Conservation (phyloP, 495 filamentous ascomycete genomes). For the Podospora anserina region DNA sequence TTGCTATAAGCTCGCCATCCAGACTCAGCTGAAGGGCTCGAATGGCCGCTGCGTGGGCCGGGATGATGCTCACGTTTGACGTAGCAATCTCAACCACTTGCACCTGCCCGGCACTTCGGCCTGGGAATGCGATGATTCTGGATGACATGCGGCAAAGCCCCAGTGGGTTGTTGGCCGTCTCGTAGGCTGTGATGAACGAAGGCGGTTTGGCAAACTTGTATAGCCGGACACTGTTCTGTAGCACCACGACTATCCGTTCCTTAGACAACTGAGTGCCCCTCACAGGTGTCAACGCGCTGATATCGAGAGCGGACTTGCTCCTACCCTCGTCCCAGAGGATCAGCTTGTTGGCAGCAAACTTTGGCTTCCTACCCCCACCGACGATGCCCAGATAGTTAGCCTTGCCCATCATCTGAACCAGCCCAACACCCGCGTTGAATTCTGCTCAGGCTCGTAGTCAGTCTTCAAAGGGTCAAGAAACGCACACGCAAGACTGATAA, state of each 20-base stretch:
- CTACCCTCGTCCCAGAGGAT: slow-evolving; percentile 91
- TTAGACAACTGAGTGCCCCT: slow-evolving; percentile 75
- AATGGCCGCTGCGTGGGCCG: slow-evolving; percentile 77
- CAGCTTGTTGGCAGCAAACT: slow-evolving; percentile 85
- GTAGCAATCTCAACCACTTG: slow-evolving; percentile 79
- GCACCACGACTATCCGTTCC: slow-evolving; percentile 73
- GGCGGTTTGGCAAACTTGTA: slow-evolving; percentile 77
- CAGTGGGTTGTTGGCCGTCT: slow-evolving; percentile 81
- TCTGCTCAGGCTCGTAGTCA: slow-evolving; percentile 46
- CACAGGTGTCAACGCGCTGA: slow-evolving; percentile 58
- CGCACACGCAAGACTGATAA: background rate
- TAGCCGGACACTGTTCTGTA: slow-evolving; percentile 78
- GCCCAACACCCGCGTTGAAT: slow-evolving; percentile 79
- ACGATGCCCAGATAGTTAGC: slow-evolving; percentile 87
- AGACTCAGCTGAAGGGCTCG: slow-evolving; percentile 76
- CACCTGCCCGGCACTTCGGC: slow-evolving; percentile 82
- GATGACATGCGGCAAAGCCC: slow-evolving; percentile 77
- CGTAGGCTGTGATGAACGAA: slow-evolving; percentile 67
- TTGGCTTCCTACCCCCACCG: slow-evolving; percentile 81
- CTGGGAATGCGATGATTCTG: slow-evolving; percentile 75
- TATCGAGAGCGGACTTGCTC: slow-evolving; percentile 63
- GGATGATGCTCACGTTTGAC: slow-evolving; percentile 88
- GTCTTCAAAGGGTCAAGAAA: slow-evolving; percentile 7
- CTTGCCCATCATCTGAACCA: slow-evolving; percentile 83
- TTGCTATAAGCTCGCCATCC: slow-evolving; percentile 80